Evolutionary conservation across 768 basidiomycete species (phyloP).

Genomic region (Atractiella rhizophila): DNA sequence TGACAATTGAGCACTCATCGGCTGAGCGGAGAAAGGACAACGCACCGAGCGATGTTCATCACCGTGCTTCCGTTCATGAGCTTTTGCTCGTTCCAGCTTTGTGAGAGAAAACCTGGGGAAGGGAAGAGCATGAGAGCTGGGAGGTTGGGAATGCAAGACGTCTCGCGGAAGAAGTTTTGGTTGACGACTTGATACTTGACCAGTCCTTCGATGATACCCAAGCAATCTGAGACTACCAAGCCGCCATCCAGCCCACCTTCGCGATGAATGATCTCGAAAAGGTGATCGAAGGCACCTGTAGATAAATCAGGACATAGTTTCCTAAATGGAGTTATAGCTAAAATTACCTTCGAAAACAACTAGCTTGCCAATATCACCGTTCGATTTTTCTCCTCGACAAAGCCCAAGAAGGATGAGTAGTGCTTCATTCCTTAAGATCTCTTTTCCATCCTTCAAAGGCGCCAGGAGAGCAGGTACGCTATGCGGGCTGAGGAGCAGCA

Average conservation of each 20-base stretch:
- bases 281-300: conserved; percentile 87
- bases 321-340: no score
- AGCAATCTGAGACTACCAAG: conserved; percentile 55
- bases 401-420: conserved; percentile 2
- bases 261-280: conserved; percentile 60
- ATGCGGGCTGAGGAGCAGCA: conserved; percentile 61
- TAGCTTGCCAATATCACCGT: conserved; percentile 76
- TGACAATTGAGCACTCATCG: no score
- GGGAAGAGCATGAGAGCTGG: conserved; percentile 32
- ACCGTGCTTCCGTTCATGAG: conserved; percentile 51
- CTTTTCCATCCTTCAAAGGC: conserved; percentile 54
- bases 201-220: conserved; percentile 60
- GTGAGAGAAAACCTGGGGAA: conserved; percentile 45
- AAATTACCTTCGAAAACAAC: conserved; percentile 87
- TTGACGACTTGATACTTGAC: conserved; percentile 83
- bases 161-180: conserved; percentile 95
- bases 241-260: conserved; percentile 88
- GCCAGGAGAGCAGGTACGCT: conserved; percentile 42
- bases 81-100: conserved; percentile 91
- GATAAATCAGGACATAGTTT: no score
- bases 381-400: conserved; percentile 24
- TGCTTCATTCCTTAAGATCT: conserved; percentile 65
- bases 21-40: no score
- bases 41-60: conserved; percentile 54
- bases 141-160: conserved; percentile 36